These are phyloP conservation scores for Cryphonectria parasitica DNA, from an alignment of 2,329 filamentous ascomycete species.

Conservation along the genomic window DNA sequence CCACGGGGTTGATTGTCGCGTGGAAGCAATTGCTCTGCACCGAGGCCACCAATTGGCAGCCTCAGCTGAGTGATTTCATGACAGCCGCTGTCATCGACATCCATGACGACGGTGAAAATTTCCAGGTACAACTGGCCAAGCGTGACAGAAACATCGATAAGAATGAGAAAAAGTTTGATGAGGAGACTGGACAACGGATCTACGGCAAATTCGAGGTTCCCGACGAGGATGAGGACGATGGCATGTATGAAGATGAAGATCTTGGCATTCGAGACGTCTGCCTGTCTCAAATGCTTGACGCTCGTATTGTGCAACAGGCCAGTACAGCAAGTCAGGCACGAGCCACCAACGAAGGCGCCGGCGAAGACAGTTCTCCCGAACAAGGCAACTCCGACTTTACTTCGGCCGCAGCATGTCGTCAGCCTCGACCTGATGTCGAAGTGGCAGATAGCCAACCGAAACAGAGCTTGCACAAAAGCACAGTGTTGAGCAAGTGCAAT, in stretches of 20 bases:
- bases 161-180: constrained; percentile 64
- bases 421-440: constrained; percentile 7
- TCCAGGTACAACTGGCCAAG: constrained; percentile 69
- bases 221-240: constrained; percentile 61
- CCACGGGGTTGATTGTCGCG: constrained; percentile 66
- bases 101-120: constrained; percentile 50
- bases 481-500: constrained; percentile 32
- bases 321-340: constrained; percentile 22
- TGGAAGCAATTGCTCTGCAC: constrained; percentile 70
- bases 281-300: constrained; percentile 68
- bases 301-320: constrained; percentile 63
- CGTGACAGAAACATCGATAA: constrained; percentile 64
- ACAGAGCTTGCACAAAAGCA: constrained; percentile 1
- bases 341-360: not conserved
- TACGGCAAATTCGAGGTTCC: constrained; percentile 81
- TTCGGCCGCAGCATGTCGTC: not conserved
- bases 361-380: not conserved
- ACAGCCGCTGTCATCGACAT: constrained; percentile 69
- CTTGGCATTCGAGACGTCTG: constrained; percentile 64
- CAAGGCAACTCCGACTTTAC: not conserved
- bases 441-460: constrained; percentile 25
- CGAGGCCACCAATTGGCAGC: constrained; percentile 67
- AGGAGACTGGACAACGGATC: constrained; percentile 69
- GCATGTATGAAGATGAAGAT: constrained; percentile 54
- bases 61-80: constrained; percentile 59